Evolutionary conservation across 129 eudicot genomes (phyloP).

Genomic region (Centrapalus pauciflorus): DNA sequence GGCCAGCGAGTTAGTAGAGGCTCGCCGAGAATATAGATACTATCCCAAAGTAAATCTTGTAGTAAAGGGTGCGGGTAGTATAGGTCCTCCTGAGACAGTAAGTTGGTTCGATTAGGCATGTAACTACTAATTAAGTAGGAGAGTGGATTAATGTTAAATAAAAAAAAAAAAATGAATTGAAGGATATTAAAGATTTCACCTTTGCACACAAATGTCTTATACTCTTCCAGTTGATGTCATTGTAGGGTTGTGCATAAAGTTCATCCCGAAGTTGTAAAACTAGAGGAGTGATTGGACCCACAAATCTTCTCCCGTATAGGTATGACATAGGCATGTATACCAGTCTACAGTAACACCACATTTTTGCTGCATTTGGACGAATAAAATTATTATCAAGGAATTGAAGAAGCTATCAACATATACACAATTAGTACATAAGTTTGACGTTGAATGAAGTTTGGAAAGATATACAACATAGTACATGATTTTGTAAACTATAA

Average conservation of each 20-base stretch:
- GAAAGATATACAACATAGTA: no score
- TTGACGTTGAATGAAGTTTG: no score
- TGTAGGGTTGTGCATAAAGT: conserved; percentile 43
- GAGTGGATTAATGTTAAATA: no score
- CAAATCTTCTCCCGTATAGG: conserved; percentile 56
- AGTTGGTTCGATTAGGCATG: not conserved
- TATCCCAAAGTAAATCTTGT: conserved; percentile 72
- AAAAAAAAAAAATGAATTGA: no score
- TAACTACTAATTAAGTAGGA: no score
- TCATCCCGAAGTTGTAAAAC: conserved; percentile 52
- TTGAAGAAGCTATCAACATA: not conserved
- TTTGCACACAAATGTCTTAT: conserved; percentile 51
- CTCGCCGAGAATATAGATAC: conserved; percentile 41
- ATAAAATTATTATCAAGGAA: not conserved
- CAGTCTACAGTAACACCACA: conserved; percentile 65
- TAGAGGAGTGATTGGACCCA: conserved; percentile 63
- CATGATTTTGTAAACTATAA: no score
- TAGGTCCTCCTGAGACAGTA: conserved; percentile 52
- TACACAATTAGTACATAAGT: no score
- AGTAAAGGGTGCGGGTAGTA: conserved; percentile 67
- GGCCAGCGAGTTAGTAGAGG: conserved; percentile 77
- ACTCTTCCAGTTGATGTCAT: conserved; percentile 43
- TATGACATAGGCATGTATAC: conserved; percentile 73
- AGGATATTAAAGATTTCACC: conserved; percentile 30
- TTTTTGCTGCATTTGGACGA: conserved; percentile 42